Percentiles rank a stretch among this genome's conserved stretches.
Conservation (phyloP, 2,329 filamentous ascomycete genomes). For the Tolypocladium guangdongense region DNA sequence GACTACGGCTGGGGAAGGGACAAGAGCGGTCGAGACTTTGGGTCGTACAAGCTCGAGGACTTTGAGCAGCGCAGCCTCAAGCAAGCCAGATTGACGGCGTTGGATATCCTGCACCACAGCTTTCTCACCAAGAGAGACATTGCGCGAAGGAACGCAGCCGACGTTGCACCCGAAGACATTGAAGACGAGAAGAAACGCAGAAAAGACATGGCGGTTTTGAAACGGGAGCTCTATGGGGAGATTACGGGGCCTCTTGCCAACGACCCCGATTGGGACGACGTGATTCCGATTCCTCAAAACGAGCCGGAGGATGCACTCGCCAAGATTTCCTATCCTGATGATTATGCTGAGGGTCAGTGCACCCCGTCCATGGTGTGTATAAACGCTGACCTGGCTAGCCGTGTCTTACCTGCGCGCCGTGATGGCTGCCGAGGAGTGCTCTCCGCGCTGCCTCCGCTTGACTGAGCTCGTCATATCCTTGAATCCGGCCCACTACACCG, state of each 20-base stretch:
- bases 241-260: slow-evolving; percentile 35
- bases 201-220: slow-evolving; percentile 38
- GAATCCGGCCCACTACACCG: slow-evolving; percentile 96
- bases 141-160: slow-evolving; percentile 11
- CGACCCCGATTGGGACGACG: slow-evolving; percentile 73
- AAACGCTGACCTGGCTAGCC: slow-evolving; percentile 34
- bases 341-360: slow-evolving; percentile 66
- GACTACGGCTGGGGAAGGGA: slow-evolving; percentile 40
- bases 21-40: slow-evolving; percentile 36
- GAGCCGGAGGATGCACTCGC: slow-evolving; percentile 79
- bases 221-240: slow-evolving; percentile 41
- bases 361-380: background rate
- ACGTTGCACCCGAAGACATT: slow-evolving; percentile 27
- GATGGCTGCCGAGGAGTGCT: slow-evolving; percentile 82
- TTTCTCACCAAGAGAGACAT: slow-evolving; percentile 30
- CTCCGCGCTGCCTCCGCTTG: slow-evolving; percentile 63
- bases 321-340: slow-evolving; percentile 81
- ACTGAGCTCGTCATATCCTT: slow-evolving; percentile 84
- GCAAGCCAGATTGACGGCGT: slow-evolving; percentile 29
- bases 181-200: slow-evolving; percentile 35
- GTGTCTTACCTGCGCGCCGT: slow-evolving; percentile 89
- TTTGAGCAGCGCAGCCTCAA: slow-evolving; percentile 31
- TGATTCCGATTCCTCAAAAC: slow-evolving; percentile 70
- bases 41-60: slow-evolving; percentile 34
- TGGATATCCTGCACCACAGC: slow-evolving; percentile 31